Conservation (phyloP, 768 basidiomycete species). For the Suillus alpinus region DNA sequence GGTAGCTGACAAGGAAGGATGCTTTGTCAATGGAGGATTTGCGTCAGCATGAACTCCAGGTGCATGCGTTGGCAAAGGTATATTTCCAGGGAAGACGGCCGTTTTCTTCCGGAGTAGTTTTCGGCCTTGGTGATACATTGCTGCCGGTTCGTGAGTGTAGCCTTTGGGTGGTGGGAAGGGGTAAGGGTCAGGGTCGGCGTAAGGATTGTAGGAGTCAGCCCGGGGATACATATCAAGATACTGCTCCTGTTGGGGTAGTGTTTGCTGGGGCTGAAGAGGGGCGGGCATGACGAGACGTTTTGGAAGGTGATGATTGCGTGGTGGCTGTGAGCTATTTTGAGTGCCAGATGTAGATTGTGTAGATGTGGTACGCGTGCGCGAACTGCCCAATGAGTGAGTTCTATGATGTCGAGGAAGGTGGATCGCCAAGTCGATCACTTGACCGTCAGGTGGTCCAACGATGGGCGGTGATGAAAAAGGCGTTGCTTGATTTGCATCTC, state of each 20-base stretch:
- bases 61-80: conserved; percentile 25
- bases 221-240: conserved; percentile 14
- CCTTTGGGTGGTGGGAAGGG: conserved; percentile 1
- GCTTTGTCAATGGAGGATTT: conserved; percentile 9
- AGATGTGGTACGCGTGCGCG: conserved; percentile 3
- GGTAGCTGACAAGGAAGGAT: conserved; percentile 11
- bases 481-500: conserved; percentile 5
- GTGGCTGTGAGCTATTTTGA: conserved; percentile 13
- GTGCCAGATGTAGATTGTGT: conserved; percentile 7
- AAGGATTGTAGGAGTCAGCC: conserved; percentile 2
- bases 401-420: conserved; percentile 9
- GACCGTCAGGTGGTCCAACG: conserved; percentile 4
- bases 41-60: conserved; percentile 13
- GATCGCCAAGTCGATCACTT: neutral
- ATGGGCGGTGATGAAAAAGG: conserved; percentile 6
- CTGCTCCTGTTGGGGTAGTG: conserved; percentile 11
- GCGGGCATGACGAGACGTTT: conserved; percentile 74
- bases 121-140: conserved; percentile 14
- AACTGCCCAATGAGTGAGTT: conserved; percentile 10
- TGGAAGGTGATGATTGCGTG: conserved; percentile 43
- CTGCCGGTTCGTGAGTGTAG: conserved; percentile 8
- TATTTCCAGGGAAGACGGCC: conserved; percentile 20
- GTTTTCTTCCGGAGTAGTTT: conserved; percentile 23
- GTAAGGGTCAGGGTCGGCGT: conserved; percentile 8
- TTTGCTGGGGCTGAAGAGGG: conserved; percentile 47